A percentile compares a stretch with the other conserved stretches of the same genome.
These are phyloP conservation scores for Dendrobium chrysotoxum DNA, from an alignment of 106 monocot species.

Conservation along the genomic window DNA sequence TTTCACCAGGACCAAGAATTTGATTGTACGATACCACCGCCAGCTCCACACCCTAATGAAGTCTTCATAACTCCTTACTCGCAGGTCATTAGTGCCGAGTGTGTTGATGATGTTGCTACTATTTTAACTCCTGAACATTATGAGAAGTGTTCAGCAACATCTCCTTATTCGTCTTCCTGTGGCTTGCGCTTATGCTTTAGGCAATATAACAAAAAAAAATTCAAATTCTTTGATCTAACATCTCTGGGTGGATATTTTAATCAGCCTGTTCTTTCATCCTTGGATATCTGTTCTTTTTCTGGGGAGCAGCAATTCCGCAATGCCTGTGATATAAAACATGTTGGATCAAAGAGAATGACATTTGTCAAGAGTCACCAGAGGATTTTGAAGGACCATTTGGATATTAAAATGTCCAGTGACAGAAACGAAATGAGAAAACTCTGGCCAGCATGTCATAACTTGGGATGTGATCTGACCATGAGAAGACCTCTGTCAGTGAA, in stretches of 20 bases:
- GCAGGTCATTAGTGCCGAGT: slow-evolving; percentile 94
- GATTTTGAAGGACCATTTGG: slow-evolving; percentile 20
- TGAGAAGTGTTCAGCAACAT: slow-evolving; percentile 53
- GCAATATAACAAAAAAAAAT: slow-evolving; percentile 85
- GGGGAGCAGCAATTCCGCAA: slow-evolving; percentile 28
- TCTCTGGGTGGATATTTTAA: slow-evolving; percentile 73
- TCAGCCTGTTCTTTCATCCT: slow-evolving; percentile 54
- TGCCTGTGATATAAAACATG: slow-evolving; percentile 15
- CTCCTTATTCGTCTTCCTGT: slow-evolving; percentile 30
- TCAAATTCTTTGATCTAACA: slow-evolving; percentile 75
- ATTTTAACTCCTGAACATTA: slow-evolving; percentile 84
- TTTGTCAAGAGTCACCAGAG: slow-evolving; percentile 29
- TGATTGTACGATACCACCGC: slow-evolving; percentile 63
- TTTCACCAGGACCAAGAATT: slow-evolving; percentile 93
- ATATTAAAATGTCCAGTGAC: slow-evolving; percentile 13
- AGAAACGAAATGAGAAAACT: slow-evolving; percentile 8
- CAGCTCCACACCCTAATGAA: slow-evolving; percentile 78
- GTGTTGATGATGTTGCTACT: slow-evolving; percentile 82
- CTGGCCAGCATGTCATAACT: slow-evolving; percentile 16
- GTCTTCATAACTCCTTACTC: slow-evolving; percentile 82
- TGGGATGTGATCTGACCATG: slow-evolving; percentile 14
- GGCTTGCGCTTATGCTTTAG: slow-evolving; percentile 76
- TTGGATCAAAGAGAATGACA: slow-evolving; percentile 35
- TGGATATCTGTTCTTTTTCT: slow-evolving; percentile 30
- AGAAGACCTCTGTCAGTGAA: slow-evolving; percentile 35